Percentiles rank a stretch among this genome's conserved stretches.
Conservation (phyloP, 2,329 filamentous ascomycete genomes). For the Aspergillus fructus region DNA sequence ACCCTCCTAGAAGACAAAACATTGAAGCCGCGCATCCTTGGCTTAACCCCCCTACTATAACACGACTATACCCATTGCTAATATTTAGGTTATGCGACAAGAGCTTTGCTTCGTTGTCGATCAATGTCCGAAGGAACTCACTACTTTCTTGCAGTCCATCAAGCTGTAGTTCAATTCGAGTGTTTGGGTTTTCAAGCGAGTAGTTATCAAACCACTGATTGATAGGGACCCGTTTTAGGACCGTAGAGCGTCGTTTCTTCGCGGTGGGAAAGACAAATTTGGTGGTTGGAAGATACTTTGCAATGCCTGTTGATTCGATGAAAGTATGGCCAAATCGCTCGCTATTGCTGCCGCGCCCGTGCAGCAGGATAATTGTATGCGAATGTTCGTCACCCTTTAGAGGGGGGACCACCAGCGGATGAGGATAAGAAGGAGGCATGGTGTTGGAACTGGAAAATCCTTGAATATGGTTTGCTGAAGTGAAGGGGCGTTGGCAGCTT, state of each 20-base stretch:
- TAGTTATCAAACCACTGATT: constrained; percentile 56
- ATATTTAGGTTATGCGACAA: constrained; percentile 12
- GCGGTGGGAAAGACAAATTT: constrained; percentile 57
- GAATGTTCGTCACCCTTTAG: not conserved
- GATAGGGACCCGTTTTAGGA: constrained; percentile 45
- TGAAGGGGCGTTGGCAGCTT: no score
- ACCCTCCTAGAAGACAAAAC: constrained; percentile 43
- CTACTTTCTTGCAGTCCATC: constrained; percentile 47
- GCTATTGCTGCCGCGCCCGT: constrained; percentile 40
- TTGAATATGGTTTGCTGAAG: no score
- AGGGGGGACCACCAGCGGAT: no score
- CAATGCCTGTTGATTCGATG: constrained; percentile 23
- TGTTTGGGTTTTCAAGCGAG: constrained; percentile 40
- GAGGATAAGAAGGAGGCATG: no score
- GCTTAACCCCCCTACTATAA: constrained; percentile 55
- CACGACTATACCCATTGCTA: constrained; percentile 31
- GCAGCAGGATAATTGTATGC: constrained; percentile 44
- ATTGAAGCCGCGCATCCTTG: constrained; percentile 53
- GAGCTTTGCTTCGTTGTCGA: constrained; percentile 32
- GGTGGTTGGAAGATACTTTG: constrained; percentile 23
- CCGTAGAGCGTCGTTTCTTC: constrained; percentile 43
- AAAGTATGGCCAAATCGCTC: constrained; percentile 36
- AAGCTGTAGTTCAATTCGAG: constrained; percentile 45
- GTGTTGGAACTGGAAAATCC: no score
- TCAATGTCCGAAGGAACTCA: constrained; percentile 33